Evolutionary conservation across 495 filamentous ascomycete species (phyloP).

Genomic region (Penicillium flavigenum): DNA sequence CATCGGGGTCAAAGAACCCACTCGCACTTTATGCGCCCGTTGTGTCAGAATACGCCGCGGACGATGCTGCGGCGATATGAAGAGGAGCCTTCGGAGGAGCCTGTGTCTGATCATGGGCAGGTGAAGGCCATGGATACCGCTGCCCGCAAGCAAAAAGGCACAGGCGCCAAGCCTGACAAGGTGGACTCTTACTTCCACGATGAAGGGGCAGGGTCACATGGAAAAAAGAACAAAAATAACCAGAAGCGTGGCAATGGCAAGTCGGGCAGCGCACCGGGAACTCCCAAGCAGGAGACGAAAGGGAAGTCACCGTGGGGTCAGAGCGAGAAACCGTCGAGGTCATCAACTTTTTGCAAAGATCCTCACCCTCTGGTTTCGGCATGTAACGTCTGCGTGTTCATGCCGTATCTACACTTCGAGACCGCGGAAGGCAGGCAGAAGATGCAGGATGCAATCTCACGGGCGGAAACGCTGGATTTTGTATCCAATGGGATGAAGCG

Average conservation of each 20-base stretch:
- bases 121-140: slow-evolving; percentile 12
- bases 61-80: slow-evolving; percentile 38
- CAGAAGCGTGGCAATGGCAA: slow-evolving; percentile 45
- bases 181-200: slow-evolving; percentile 38
- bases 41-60: slow-evolving; percentile 59
- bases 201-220: slow-evolving; percentile 25
- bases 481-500: slow-evolving; percentile 27
- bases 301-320: slow-evolving; percentile 29
- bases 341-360: slow-evolving; percentile 36
- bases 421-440: slow-evolving; percentile 54
- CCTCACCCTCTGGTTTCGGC: slow-evolving; percentile 19
- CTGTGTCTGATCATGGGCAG: slow-evolving; percentile 22
- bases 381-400: slow-evolving; percentile 59
- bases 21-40: slow-evolving; percentile 65
- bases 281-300: slow-evolving; percentile 40
- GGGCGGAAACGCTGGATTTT: slow-evolving; percentile 37
- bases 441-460: slow-evolving; percentile 61
- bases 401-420: slow-evolving; percentile 72
- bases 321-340: slow-evolving; percentile 25
- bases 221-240: slow-evolving; percentile 40
- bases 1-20: slow-evolving; percentile 61
- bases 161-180: slow-evolving; percentile 31
- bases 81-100: slow-evolving; percentile 38
- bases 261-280: slow-evolving; percentile 33
- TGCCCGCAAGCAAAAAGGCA: slow-evolving; percentile 30